Evolutionary conservation across 768 basidiomycete genomes (phyloP), one percentile per base, ranked within the genome.

Genomic region (Podaxis sp.): DNA sequence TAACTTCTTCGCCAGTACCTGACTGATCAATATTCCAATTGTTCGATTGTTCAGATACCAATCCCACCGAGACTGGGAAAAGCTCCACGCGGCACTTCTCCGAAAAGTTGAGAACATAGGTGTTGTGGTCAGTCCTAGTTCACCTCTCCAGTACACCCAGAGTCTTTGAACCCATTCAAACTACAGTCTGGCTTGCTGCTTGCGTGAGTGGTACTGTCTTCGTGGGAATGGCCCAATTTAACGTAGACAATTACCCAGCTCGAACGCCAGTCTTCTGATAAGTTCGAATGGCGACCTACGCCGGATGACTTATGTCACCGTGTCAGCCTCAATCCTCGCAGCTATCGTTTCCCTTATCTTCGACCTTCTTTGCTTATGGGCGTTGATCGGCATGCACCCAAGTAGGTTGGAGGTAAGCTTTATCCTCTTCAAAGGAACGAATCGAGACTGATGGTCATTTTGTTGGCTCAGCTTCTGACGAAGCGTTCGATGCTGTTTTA

Each of bases 71-170:
- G 11, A 60, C 38, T 64, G 63, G 63, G 51, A 44, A n/a, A 38
- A 60, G 15, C 55, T 64, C 17, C 58, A 59, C 48, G 36, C 11
- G 1, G 61, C 58, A 17, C 57, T 64, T n/a, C 57, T 59, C 15
- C 51, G 63, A 13, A 64, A 64, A 51, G 33, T 64, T n/a, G 63
- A 64, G 28, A 59, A 56, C 36, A 61, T 64, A 26, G 64, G 64
- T 15, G 52, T 64, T 26, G 64, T 64, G 22, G 64, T 64, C 55
- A 30, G 51, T 33, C 17, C 0, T 36, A 46, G 42, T 55, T 42
- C 15, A 9, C 13, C 24, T 2, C 44, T 24, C n/a, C 42, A 55
- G 39, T 26, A 24, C 22, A 30, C 1, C 28, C 39, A 28, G 17
- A 5, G 8, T 54, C 19, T 44, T 19, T 40, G 46, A 42, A 24